Base-by-base conservation (phyloP, 2,329 filamentous ascomycete genomes). In the Graphiopsis chlorocephala region DNA sequence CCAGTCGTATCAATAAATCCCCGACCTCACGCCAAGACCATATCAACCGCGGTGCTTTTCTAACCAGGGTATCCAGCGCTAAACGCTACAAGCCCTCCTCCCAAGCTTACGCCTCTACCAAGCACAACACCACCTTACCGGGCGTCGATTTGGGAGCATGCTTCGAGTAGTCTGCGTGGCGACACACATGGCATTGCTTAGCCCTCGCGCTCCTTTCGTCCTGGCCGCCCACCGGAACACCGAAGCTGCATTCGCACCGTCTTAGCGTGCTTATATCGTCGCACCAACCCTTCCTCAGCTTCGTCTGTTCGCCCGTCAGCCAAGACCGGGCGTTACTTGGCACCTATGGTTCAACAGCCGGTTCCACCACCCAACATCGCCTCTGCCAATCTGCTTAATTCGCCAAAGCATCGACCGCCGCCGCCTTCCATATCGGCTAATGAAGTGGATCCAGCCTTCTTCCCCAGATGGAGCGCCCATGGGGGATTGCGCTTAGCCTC, bases 241-340 rank as follows among this genome's bases (percentile, higher is more conserved):
- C 45, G 48, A 50, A 62, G 58, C 29, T 29, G 25, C 28, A 62
- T 62, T 47, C 7, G 10, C 48, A 55, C 60, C 60, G 60, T 62
- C 60, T 62, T 62, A 62, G 60, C 60, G 48, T 62, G 60, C 60
- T 62, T 62, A 42, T 62, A 50, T 62, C 48, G 28, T 45, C 31
- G 60, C 48, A 33, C 31, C 47, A n/a, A 52, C 28, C 20, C 20
- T 23, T 5, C 2, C 23, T 45, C 55, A 55, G 31, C 60, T 62
- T 29, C 48, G 12, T 31, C 20, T 52, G 11, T 28, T 20, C 45
- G 12, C 45, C 45, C 29, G 26, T 31, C n/a, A 14, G 20, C 59
- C 59, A 61, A 61, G 59, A 61, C 45, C n/a, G 33, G 60, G 47
- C 47, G 47, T 62, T 50, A 17, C 59, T 61, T 61, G 59, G 59